Evolutionary conservation across 805 yeast genomes (phyloP).

Genomic region (Tanozyma kutaoensis): DNA sequence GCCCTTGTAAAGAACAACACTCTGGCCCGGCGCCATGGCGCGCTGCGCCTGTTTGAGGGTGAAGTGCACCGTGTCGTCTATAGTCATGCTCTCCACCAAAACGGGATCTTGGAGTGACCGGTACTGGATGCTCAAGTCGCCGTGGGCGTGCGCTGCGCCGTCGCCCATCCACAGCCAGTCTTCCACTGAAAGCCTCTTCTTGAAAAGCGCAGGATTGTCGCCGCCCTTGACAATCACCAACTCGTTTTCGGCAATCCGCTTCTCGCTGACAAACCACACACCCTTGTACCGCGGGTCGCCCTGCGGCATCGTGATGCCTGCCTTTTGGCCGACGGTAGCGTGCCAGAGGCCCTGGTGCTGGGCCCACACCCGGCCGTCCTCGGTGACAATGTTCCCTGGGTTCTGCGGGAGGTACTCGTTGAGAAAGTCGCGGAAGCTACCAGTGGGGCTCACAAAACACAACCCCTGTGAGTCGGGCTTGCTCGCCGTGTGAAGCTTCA

Average conservation of each 20-base stretch:
- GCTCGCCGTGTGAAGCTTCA: slow-evolving; percentile 45
- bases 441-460: slow-evolving; percentile 68
- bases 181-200: slow-evolving; percentile 24
- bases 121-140: slow-evolving; percentile 39
- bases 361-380: slow-evolving; percentile 68
- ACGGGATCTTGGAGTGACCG: slow-evolving; percentile 61
- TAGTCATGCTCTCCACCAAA: slow-evolving; percentile 10
- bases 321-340: slow-evolving; percentile 87
- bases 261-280: slow-evolving; percentile 76
- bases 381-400: slow-evolving; percentile 74
- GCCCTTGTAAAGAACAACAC: slow-evolving; percentile 56
- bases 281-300: slow-evolving; percentile 67
- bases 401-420: slow-evolving; percentile 57
- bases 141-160: slow-evolving; percentile 3
- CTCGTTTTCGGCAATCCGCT: slow-evolving; percentile 50
- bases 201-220: slow-evolving; percentile 42
- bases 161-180: slow-evolving; percentile 38
- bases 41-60: slow-evolving; percentile 32
- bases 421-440: slow-evolving; percentile 57
- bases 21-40: slow-evolving; percentile 89
- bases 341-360: slow-evolving; percentile 82
- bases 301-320: slow-evolving; percentile 78
- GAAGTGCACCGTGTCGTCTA: slow-evolving; percentile 14
- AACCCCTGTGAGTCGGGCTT: slow-evolving; percentile 92
- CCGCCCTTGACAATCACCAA: slow-evolving; percentile 67